A percentile compares a stretch with the other conserved stretches of the same genome.
Evolutionary conservation across 2,329 filamentous ascomycete species (phyloP).

Genomic region (Didymella pomorum): DNA sequence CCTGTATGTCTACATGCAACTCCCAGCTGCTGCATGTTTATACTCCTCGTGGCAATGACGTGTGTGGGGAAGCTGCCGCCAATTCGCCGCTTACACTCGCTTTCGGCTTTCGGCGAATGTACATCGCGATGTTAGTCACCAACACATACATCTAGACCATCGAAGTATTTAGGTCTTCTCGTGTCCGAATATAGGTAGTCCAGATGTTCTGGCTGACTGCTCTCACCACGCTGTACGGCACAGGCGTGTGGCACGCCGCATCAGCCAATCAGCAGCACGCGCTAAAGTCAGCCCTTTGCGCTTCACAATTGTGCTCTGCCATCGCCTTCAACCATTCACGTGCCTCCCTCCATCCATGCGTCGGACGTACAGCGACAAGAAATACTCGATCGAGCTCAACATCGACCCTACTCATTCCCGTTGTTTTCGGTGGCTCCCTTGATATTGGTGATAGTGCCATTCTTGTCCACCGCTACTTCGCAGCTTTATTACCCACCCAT

Average conservation of each 20-base stretch:
- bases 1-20: not conserved
- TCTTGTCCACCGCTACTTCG: not conserved
- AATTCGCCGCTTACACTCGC: constrained; percentile 3
- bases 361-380: not conserved
- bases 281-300: constrained; percentile 4
- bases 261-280: constrained; percentile 13
- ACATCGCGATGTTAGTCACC: constrained; percentile 7
- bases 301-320: not conserved
- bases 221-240: not conserved
- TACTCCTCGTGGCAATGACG: constrained; percentile 7
- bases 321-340: not conserved
- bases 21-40: not conserved
- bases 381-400: not conserved
- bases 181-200: not conserved
- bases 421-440: not conserved
- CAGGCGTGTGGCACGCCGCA: not conserved
- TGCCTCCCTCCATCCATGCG: not conserved
- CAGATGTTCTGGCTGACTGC: too few species aligned
- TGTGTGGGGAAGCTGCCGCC: constrained; percentile 12
- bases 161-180: not conserved
- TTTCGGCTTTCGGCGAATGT: constrained; percentile 14
- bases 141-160: not conserved
- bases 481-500: not conserved
- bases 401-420: not conserved
- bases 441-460: not conserved